These are phyloP conservation scores for Guillardia theta DNA, from an alignment of 78 protist species.

Conservation along the genomic window DNA sequence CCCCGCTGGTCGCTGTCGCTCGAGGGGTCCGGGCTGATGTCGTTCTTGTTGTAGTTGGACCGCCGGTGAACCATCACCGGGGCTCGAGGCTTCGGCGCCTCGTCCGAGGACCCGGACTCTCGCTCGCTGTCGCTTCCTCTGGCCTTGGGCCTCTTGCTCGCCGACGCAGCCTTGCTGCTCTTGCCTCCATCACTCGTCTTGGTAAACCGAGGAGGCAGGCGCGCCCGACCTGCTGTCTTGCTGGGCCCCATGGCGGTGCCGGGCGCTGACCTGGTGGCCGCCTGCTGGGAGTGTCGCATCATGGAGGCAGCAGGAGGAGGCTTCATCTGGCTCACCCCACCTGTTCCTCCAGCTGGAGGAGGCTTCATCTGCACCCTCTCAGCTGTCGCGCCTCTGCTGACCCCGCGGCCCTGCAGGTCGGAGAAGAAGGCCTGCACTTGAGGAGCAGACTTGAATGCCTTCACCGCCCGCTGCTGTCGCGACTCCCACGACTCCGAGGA, in stretches of 20 bases:
- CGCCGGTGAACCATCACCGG: neutral
- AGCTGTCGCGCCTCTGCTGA: neutral
- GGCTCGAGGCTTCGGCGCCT: neutral
- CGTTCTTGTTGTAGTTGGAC: neutral
- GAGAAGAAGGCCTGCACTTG: neutral
- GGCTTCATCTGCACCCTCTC: too few relatives aligned
- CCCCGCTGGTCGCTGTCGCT: neutral
- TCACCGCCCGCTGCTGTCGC: slow-evolving; percentile 9
- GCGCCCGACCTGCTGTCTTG: neutral
- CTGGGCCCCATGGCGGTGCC: neutral
- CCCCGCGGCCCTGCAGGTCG: neutral
- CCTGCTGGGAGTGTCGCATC: neutral
- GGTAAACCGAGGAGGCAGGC: neutral
- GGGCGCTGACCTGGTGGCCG: too few relatives aligned
- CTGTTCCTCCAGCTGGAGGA: neutral
- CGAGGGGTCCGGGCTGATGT: neutral
- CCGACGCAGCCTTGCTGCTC: neutral
- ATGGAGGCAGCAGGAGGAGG: neutral
- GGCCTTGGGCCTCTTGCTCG: neutral
- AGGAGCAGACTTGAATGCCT: neutral
- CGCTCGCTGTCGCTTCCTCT: slow-evolving; percentile 10
- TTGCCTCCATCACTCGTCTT: neutral
- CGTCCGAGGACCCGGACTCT: neutral
- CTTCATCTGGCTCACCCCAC: neutral
- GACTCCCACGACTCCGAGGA: neutral